Base-by-base conservation (phyloP, 2,329 filamentous ascomycete species). In the Ceratocystis variospora region DNA sequence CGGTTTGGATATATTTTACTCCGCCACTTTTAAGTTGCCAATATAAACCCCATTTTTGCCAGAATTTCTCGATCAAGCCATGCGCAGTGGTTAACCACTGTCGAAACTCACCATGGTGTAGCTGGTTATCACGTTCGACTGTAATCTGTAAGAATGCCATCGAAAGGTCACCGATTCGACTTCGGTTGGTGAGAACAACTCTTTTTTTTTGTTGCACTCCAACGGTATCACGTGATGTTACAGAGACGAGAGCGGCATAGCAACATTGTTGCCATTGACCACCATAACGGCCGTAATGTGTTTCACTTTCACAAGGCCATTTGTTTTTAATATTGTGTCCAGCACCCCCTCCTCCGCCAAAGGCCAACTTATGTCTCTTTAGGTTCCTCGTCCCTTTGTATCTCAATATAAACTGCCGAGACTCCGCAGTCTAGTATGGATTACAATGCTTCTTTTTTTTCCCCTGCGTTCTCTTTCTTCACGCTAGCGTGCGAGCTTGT, bases 91-190 rank as follows among this genome's bases (percentile, higher is more conserved):
- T 22, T 53, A 48, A 64, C 53, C 19, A 63, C 59, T 59, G 59
- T 66, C 44, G 53, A 59, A 55, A 66, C 57, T 68, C 66, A 68
- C 46, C 57, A 66, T 63, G 59, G 66, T 68, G 66, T 68, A 66
- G 63, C 46, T 65, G 63, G 63, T 66, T 66, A 66, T 63, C 63
- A 66, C 66, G 64, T 68, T 66, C 59, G 59, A 65, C 64, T 68
- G 66, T 63, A 68, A 63, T 19, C 63, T 66, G 59, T 7, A 66
- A 62, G 22, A 46, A 48, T 66, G 66, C 55, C 53, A 65, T 67
- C 62, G 62, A 67, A 65, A 67, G 62, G 62, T 67, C 62, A 67
- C 46, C 53, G 62, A 65, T 62, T 62, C 53, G 55, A 67, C 41
- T 67, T 65, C 66, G 62, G 66, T 64, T 65, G 62, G 66, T 67